Evolutionary conservation across 2,329 filamentous ascomycete species (phyloP).

Genomic region (Lasiodiplodia sp.): DNA sequence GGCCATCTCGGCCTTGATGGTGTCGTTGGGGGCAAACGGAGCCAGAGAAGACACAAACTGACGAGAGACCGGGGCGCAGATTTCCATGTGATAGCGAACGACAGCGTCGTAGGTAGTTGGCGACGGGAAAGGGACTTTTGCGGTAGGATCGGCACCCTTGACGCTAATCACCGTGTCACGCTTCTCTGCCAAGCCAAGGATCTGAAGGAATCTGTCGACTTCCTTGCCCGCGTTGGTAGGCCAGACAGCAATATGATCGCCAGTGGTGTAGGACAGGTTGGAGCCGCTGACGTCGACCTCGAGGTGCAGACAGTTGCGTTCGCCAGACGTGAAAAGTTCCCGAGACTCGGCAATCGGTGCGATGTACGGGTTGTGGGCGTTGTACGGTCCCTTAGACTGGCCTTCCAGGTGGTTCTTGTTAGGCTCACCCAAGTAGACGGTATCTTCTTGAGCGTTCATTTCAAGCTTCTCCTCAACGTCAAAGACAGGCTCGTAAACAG

Average conservation of each 20-base stretch:
- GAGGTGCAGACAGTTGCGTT: constrained; percentile 94
- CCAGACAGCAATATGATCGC: constrained; percentile 97
- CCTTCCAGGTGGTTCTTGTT: constrained; percentile 96
- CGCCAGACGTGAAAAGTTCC: constrained; percentile 88
- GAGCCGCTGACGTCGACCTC: constrained; percentile 91
- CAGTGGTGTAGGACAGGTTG: constrained; percentile 91
- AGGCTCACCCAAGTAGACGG: constrained; percentile 94
- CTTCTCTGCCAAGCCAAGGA: constrained; percentile 79
- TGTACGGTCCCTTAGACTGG: constrained; percentile 84
- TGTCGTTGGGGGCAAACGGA: constrained; percentile 86
- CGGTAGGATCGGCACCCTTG: constrained; percentile 91
- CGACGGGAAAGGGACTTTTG: constrained; percentile 96
- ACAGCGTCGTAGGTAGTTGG: constrained; percentile 96
- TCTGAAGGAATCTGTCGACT: constrained; percentile 85
- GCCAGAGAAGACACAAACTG: constrained; percentile 90
- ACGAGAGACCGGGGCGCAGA: constrained; percentile 92
- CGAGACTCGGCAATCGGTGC: constrained; percentile 90
- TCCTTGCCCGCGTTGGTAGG: constrained; percentile 93
- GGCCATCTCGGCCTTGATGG: constrained; percentile 84
- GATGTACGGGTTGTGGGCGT: constrained; percentile 96
- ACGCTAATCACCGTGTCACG: constrained; percentile 83
- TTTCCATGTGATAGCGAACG: constrained; percentile 94
- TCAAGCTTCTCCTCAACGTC: constrained; percentile 78
- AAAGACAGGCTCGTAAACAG: constrained; percentile 93
- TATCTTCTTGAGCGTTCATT: constrained; percentile 74